These are phyloP conservation scores for Ophiocordyceps polyrhachis-furcata DNA, from an alignment of 2,329 filamentous ascomycete species.

Conservation along the genomic window DNA sequence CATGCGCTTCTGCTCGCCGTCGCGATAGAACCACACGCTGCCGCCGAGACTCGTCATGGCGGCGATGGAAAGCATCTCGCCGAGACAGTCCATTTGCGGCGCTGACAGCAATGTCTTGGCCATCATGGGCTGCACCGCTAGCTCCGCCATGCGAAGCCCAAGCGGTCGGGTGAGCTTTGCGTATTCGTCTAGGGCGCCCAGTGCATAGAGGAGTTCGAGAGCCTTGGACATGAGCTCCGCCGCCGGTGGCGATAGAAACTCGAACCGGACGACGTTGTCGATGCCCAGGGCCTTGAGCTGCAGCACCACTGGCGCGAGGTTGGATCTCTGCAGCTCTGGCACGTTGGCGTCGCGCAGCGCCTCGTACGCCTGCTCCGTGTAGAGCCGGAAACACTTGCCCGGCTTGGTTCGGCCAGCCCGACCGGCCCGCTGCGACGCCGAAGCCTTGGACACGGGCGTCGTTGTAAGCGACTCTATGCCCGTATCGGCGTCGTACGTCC, in stretches of 20 bases:
- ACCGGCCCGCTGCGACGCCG: slow-evolving; percentile 79
- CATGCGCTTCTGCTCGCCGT: slow-evolving; percentile 55
- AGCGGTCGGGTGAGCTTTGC: slow-evolving; percentile 78
- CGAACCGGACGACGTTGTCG: slow-evolving; percentile 81
- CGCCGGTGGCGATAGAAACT: slow-evolving; percentile 73
- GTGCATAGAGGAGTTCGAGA: slow-evolving; percentile 68
- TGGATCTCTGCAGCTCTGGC: slow-evolving; percentile 83
- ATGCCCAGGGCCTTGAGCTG: slow-evolving; percentile 92
- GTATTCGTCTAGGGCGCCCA: slow-evolving; percentile 76
- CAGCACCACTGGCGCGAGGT: slow-evolving; percentile 71
- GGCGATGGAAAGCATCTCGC: slow-evolving; percentile 77
- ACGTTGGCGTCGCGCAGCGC: slow-evolving; percentile 51
- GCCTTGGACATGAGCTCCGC: slow-evolving; percentile 70
- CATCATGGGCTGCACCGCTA: slow-evolving; percentile 92
- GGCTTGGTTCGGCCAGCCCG: slow-evolving; percentile 75
- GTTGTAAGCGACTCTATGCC: slow-evolving; percentile 78
- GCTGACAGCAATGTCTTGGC: slow-evolving; percentile 70
- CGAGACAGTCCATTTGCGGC: slow-evolving; percentile 55
- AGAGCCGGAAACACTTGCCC: slow-evolving; percentile 88
- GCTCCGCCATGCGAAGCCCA: slow-evolving; percentile 80
- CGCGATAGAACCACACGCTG: slow-evolving; percentile 64
- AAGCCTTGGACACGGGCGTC: slow-evolving; percentile 72
- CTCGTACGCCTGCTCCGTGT: slow-evolving; percentile 57
- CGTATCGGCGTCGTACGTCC: slow-evolving; percentile 65
- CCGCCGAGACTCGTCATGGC: slow-evolving; percentile 84